Conservation (phyloP, 2,329 filamentous ascomycete genomes). For the Gliomastix tumulicola region DNA sequence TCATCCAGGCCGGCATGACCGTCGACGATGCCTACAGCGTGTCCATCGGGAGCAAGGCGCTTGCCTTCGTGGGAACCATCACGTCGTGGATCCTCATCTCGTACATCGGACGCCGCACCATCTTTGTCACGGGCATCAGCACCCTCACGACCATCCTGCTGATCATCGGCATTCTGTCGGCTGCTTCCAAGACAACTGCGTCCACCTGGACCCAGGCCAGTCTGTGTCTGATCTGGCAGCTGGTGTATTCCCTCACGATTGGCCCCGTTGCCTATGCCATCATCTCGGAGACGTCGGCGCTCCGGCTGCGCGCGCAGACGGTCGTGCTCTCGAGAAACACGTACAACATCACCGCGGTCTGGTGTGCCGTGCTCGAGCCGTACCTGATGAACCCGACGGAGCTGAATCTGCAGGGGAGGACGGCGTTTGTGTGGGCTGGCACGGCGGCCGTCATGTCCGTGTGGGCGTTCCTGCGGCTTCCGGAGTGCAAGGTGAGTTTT, state of each 20-base stretch:
- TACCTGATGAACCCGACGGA: constrained; percentile 28
- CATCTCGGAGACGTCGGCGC: constrained; percentile 23
- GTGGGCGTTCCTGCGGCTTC: constrained; percentile 43
- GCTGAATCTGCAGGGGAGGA: constrained; percentile 29
- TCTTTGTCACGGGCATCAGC: constrained; percentile 37
- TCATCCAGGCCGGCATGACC: constrained; percentile 24
- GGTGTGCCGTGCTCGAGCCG: no score
- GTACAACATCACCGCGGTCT: no score
- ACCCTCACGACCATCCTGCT: constrained; percentile 19
- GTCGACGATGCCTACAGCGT: constrained; percentile 21
- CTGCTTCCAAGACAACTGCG: constrained; percentile 24
- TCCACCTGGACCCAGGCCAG: constrained; percentile 12
- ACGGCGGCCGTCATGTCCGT: constrained; percentile 38
- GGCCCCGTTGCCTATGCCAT: constrained; percentile 29
- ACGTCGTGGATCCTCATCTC: constrained; percentile 32
- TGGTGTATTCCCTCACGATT: constrained; percentile 18
- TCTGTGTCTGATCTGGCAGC: constrained; percentile 23
- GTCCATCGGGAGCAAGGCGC: constrained; percentile 29
- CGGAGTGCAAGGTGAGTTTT: constrained; percentile 51
- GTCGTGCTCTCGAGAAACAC: constrained; percentile 16
- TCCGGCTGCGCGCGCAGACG: constrained; percentile 21
- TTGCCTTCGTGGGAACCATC: constrained; percentile 33
- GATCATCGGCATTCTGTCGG: constrained; percentile 34
- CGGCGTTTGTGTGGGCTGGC: constrained; percentile 38
- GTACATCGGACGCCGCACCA: constrained; percentile 33